phyloP scores from a whole-genome alignment of 1,284 basidiomycete species.

The Sanguinoderma infundibulare region DNA sequence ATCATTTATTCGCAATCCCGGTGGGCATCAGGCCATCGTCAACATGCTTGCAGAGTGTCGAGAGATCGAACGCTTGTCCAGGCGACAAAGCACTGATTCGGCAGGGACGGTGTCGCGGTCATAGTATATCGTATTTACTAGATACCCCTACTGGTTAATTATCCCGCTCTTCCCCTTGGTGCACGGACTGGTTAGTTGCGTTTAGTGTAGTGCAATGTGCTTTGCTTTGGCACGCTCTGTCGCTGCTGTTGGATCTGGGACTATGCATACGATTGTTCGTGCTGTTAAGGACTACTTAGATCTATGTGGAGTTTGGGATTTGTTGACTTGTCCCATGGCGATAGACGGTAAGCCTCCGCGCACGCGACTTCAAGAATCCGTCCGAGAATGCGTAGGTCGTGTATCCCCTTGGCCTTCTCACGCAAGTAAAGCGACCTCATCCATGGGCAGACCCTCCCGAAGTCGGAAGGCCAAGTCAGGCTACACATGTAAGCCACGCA shows the following conservation, averaged over 20 bases:
- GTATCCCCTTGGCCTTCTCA: slow-evolving; percentile 27
- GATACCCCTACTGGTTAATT: slow-evolving; percentile 25
- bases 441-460: slow-evolving; percentile 10
- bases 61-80: slow-evolving; percentile 57
- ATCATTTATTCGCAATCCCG: slow-evolving; percentile 68
- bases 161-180: slow-evolving; percentile 14
- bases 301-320: slow-evolving; percentile 40
- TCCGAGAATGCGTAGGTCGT: slow-evolving; percentile 18
- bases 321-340: too few relatives aligned
- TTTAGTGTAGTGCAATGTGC: slow-evolving; percentile 28
- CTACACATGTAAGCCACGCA: slow-evolving; percentile 49
- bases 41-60: slow-evolving; percentile 70
- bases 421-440: slow-evolving; percentile 2
- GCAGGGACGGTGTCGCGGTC: slow-evolving; percentile 39
- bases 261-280: not conserved
- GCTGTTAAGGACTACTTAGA: not conserved
- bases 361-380: slow-evolving; percentile 8
- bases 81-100: slow-evolving; percentile 41
- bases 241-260: not conserved
- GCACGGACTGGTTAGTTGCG: slow-evolving; percentile 22
- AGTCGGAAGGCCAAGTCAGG: slow-evolving; percentile 19
- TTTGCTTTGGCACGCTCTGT: slow-evolving; percentile 16
- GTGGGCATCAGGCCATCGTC: slow-evolving; percentile 66
- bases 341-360: too few relatives aligned
- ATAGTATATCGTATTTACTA: slow-evolving; percentile 30